Evolutionary conservation across 2,329 filamentous ascomycete species (phyloP), one percentile per base, ranked within the genome.

Genomic region (Venturia asperata): DNA sequence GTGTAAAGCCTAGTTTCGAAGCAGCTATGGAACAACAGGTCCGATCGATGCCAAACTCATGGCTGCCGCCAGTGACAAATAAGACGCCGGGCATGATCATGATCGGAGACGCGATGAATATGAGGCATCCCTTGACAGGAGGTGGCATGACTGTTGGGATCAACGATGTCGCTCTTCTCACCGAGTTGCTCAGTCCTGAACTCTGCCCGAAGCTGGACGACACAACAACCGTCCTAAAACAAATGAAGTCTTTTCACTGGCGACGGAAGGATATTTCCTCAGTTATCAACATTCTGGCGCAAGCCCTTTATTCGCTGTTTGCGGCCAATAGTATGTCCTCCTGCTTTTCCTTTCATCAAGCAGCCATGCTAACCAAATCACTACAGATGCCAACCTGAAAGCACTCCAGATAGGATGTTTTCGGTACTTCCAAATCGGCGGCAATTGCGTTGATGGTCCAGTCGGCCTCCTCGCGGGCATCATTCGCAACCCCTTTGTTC

Each of bases 121-220:
- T 99, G 94, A 90, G 94, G n/a, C 94, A 99, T 77, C 94, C 94
- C 1, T 83, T 99, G 15, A 99, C 94, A 0, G 94, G 94, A 64
- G 94, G 94, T 69, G 94, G 94, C 71, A 99, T 99, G 94, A 97
- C 93, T 0, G 94, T 97, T 1, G 94, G 91, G 1, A 89, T 99
- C 76, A 96, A 93, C 78, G 94, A 99, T 73, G 92, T 90, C 1
- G 83, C 94, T 13, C 77, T 95, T 1, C 82, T 99, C 34, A 81
- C 88, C 0, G 83, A 88, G 10, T 80, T 97, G 27, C 84, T 99
- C 1, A 81, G 85, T 45, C 92, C 91, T 0, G 78, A 83, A 47
- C 77, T 78, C 9, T 82, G 97, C 0, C 87, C 90, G 4, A 79
- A 83, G 68, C 83, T 99, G 2, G 83, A 83, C 66, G 84, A 96